Conservation (phyloP, 352 stramenopile genomes). For the Phytophthora fragariae region DNA sequence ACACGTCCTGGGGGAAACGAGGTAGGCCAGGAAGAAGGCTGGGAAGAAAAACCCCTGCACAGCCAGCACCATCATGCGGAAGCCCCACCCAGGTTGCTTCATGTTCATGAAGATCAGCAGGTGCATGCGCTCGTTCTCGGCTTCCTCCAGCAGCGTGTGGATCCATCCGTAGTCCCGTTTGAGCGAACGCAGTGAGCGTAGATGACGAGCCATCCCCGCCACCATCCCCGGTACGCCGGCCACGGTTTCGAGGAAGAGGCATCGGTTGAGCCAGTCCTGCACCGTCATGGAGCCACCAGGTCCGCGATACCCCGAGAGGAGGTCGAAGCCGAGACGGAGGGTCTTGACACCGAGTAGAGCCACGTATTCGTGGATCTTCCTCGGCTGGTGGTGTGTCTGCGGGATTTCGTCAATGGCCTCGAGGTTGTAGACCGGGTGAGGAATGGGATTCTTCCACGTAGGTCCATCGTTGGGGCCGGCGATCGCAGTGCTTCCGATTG, state of each 20-base stretch:
- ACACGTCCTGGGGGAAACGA: conserved; percentile 82
- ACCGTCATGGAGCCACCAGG: conserved; percentile 62
- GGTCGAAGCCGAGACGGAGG: conserved; percentile 54
- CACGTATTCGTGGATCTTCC: conserved; percentile 47
- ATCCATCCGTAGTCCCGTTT: conserved; percentile 90
- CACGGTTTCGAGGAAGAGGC: conserved; percentile 82
- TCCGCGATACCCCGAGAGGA: conserved; percentile 57
- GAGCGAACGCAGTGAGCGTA: conserved; percentile 84
- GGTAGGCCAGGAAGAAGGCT: conserved; percentile 83
- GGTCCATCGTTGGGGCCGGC: conserved; percentile 1
- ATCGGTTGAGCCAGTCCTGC: conserved; percentile 71
- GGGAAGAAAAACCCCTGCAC: conserved; percentile 90
- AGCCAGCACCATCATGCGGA: conserved; percentile 79
- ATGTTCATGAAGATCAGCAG: conserved; percentile 92
- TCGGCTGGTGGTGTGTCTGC: conserved; percentile 47
- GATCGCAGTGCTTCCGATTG: background rate
- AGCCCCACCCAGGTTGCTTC: conserved; percentile 79
- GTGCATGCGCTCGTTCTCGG: conserved; percentile 95
- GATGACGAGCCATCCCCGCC: conserved; percentile 71
- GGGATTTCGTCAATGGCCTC: conserved; percentile 40
- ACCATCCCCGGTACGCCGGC: conserved; percentile 81
- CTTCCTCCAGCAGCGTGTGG: conserved; percentile 90
- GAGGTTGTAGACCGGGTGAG: conserved; percentile 54
- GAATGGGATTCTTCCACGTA: conserved; percentile 50
- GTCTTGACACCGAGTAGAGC: conserved; percentile 47